Base-by-base conservation (phyloP, 1,139 yeast species). In the Candida sp. region DNA sequence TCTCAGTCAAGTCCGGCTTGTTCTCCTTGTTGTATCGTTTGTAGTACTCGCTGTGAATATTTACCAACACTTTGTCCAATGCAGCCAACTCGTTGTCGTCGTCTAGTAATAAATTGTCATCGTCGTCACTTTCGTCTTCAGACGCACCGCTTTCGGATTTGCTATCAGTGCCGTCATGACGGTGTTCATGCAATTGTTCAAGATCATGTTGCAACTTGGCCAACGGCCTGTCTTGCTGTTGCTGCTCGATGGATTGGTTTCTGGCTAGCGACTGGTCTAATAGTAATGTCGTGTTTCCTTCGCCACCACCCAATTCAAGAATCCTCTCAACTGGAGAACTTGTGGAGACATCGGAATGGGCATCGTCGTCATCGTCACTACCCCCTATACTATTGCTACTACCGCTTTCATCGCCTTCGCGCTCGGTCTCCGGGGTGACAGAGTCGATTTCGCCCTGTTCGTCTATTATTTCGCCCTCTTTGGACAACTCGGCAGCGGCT, bases 121-220 rank as follows among this genome's bases (percentile, higher is more conserved):
- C 73, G 8, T 68, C 75, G 9, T 60, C 62, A 9, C 65, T 65
- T 39, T 66, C 50, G 53, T 62, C 53, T 8, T 50, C 55, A 3
- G 62, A 59, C 4, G 59, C 55, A 22, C 41, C 44, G 40, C 57
- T 48, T 35, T 28, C 34, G 4, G 61, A 54, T 33, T 46, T 46
- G 12, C 48, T 50, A n/a, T 48, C 58, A 37, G 49, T 46, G 28
- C n/a, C 27, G 7, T 49, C 46, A 42, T 65, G 69, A 28, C 67
- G 70, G 42, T 63, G 67, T 47, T 73, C 74, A 48, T 78, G 75
- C 38, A 82, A 72, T 54, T 82, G 80, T 53, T 88, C 93, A 54
- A 91, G 73, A 59, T 86, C 85, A 61, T 86, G 85, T 64, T 91
- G 97, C 48, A 90, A 73, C 57, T 86, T 88, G 0, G 97, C 97